These are phyloP conservation scores for Ophiostoma quercus DNA, from an alignment of 2,329 filamentous ascomycete species.

Conservation along the genomic window DNA sequence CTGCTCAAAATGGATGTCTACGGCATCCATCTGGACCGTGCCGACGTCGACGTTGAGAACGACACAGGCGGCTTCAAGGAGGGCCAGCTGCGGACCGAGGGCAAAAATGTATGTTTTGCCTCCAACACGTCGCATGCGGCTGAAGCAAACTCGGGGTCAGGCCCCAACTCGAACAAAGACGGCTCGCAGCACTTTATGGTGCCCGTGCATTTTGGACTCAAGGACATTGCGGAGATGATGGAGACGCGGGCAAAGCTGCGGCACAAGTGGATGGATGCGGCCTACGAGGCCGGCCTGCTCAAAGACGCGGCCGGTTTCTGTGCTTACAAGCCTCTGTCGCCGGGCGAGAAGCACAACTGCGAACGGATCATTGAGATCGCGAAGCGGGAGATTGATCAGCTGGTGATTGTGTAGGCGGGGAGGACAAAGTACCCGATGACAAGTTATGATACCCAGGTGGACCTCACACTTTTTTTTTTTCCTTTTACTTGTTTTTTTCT, in stretches of 20 bases:
- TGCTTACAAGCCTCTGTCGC: slow-evolving; percentile 32
- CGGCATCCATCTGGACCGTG: slow-evolving; percentile 37
- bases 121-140: not conserved
- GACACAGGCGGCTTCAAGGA: not conserved
- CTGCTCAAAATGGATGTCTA: slow-evolving; percentile 55
- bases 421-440: not conserved
- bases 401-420: slow-evolving; percentile 42
- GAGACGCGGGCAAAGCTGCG: slow-evolving; percentile 46
- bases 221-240: slow-evolving; percentile 50
- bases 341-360: slow-evolving; percentile 43
- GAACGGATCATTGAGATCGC: slow-evolving; percentile 51
- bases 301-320: slow-evolving; percentile 20
- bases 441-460: not conserved
- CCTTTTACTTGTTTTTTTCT: slow-evolving; percentile 4
- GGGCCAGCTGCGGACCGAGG: slow-evolving; percentile 2
- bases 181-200: slow-evolving; percentile 23
- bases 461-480: not conserved
- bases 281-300: slow-evolving; percentile 39
- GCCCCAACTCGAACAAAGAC: not conserved
- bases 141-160: not conserved
- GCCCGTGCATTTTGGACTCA: slow-evolving; percentile 45
- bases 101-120: not conserved
- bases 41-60: not conserved
- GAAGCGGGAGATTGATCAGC: slow-evolving; percentile 47
- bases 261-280: slow-evolving; percentile 47